Percentiles rank a stretch among this genome's conserved stretches.
Evolutionary conservation across 352 stramenopile genomes (phyloP).

Genomic region (Globisporangium viniferum): DNA sequence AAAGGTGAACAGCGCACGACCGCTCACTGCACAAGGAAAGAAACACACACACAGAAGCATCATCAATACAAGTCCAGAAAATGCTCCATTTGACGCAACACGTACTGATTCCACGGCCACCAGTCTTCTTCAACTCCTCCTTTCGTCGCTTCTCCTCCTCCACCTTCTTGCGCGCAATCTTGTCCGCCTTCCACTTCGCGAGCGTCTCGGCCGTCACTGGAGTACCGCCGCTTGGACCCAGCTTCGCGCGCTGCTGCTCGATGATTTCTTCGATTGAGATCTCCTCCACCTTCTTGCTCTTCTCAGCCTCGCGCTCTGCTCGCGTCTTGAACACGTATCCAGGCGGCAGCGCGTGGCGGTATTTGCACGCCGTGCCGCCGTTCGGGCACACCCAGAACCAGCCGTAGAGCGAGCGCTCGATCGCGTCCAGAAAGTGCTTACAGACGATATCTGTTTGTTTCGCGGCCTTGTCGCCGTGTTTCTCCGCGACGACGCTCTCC

Average conservation of each 20-base stretch:
- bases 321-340: conserved; percentile 89
- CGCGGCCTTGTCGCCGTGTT: conserved; percentile 76
- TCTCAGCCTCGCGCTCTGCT: conserved; percentile 82
- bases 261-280: conserved; percentile 91
- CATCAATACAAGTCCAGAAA: conserved; percentile 9
- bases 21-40: conserved; percentile 65
- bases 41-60: conserved; percentile 18
- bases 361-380: conserved; percentile 75
- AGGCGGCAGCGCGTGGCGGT: conserved; percentile 82
- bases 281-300: conserved; percentile 78
- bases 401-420: conserved; percentile 87
- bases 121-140: conserved; percentile 84
- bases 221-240: conserved; percentile 80
- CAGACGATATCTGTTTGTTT: conserved; percentile 89
- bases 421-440: conserved; percentile 89
- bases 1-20: conserved; percentile 88
- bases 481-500: conserved; percentile 83
- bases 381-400: conserved; percentile 92
- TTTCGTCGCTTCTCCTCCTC: conserved; percentile 84
- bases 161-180: conserved; percentile 63
- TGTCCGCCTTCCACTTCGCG: conserved; percentile 89
- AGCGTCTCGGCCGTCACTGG: conserved; percentile 87
- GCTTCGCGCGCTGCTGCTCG: conserved; percentile 84
- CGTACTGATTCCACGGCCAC: conserved; percentile 80
- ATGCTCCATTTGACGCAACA: conserved; percentile 15